Evolutionary conservation across 768 basidiomycete species (phyloP).

Genomic region (Sarcomyxa edulis): DNA sequence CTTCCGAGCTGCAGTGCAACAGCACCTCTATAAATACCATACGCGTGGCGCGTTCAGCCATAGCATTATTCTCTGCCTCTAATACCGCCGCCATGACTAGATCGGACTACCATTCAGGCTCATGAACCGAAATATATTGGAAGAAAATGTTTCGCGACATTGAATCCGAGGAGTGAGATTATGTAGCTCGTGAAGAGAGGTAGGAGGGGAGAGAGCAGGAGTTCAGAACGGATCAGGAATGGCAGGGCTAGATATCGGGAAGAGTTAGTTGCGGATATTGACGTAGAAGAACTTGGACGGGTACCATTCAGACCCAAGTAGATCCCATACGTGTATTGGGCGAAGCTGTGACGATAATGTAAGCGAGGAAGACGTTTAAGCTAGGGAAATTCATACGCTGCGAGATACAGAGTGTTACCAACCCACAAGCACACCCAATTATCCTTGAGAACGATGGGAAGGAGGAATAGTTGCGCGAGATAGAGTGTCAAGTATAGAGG

Average conservation of each 20-base stretch:
- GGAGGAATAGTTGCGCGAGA: constrained; percentile 80
- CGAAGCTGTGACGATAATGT: constrained; percentile 42
- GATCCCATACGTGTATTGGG: constrained; percentile 89
- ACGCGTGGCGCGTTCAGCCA: no score
- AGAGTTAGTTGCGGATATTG: constrained; percentile 5
- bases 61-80: no score
- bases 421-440: constrained; percentile 95
- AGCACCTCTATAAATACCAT: no score
- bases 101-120: constrained; percentile 1
- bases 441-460: constrained; percentile 74
- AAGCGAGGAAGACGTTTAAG: constrained; percentile 1
- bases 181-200: constrained; percentile 86
- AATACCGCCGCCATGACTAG: no score
- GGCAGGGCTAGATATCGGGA: constrained; percentile 69
- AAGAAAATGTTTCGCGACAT: constrained; percentile 81
- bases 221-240: constrained; percentile 85
- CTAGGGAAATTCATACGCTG: constrained; percentile 52
- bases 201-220: constrained; percentile 86
- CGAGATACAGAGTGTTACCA: constrained; percentile 88
- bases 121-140: constrained; percentile 67
- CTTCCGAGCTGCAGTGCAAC: not conserved
- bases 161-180: constrained; percentile 85
- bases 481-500: constrained; percentile 89
- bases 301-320: constrained; percentile 82
- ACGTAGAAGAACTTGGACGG: constrained; percentile 16